Evolutionary conservation across 2,329 filamentous ascomycete species (phyloP), one percentile per base, ranked within the genome.

Genomic region (Botrytis sinoallii): DNA sequence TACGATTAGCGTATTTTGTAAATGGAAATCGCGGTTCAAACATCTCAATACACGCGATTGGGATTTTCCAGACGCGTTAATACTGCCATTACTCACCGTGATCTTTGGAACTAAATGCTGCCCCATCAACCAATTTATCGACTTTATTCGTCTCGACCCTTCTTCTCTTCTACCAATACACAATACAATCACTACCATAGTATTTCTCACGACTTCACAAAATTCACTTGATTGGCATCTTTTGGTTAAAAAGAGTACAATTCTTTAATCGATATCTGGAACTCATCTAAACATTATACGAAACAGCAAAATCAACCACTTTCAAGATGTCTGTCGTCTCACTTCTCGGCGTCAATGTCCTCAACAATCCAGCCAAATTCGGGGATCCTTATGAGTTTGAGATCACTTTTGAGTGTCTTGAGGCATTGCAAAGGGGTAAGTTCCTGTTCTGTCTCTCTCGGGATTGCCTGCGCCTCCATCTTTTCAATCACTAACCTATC

Each of bases 351-450:
- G 96, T 99, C 81, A 93, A 96, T 84, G 93, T 99, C 79, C 88
- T 94, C 83, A 98, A 99, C 89, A 99, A 99, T 86, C 96, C 96
- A 81, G 95, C 96, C 81, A 90, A 92, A 79, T 98, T 99, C 85
- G 92, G 90, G 80, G 93, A 95, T 82, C 91, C 94, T 72, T 99
- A 99, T 83, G 91, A 96, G 83, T 97, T 99, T 79, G 95, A 99
- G 85, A 98, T 99, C 83, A 99, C 96, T 29, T 99, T 99, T 77
- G 96, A 99, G 84, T 98, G 96, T 81, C 90, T 98, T 38, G 96
- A 99, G 86, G 90, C 92, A 78, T 89, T 99, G 57, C 93, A 97
- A 82, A 98, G 98, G 85, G 95, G 94, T 95, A 83, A 46, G 83
- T 77, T 60, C 10, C 38, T n/a, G 8, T 22, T 18, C 22, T 38